Conservation (phyloP, 495 filamentous ascomycete species). For the Podospora bellae-mahoneyi region DNA sequence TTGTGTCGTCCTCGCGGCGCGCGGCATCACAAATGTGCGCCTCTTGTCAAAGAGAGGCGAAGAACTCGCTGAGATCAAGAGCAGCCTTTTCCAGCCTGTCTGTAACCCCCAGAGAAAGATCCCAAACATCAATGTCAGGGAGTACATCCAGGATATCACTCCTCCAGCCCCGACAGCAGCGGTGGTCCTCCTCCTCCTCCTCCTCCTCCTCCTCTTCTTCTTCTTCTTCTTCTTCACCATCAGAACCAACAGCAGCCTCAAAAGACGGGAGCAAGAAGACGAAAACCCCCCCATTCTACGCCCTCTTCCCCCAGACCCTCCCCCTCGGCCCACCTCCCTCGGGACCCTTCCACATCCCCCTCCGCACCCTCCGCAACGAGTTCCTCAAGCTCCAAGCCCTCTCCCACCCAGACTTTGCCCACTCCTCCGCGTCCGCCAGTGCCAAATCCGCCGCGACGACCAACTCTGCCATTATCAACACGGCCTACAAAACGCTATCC, state of each 20-base stretch:
- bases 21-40: constrained; percentile 25
- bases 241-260: constrained; percentile 1
- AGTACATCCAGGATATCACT: neutral
- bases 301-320: constrained; percentile 80
- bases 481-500: constrained; percentile 79
- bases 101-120: neutral
- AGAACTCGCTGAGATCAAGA: constrained; percentile 8
- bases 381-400: constrained; percentile 78
- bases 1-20: constrained; percentile 19
- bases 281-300: constrained; percentile 57
- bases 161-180: neutral
- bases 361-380: constrained; percentile 66
- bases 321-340: constrained; percentile 75
- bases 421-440: constrained; percentile 32
- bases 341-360: constrained; percentile 71
- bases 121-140: neutral
- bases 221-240: neutral
- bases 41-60: constrained; percentile 26
- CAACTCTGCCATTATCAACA: constrained; percentile 74
- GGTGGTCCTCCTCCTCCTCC: constrained; percentile 1
- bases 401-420: constrained; percentile 80
- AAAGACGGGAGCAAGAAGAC: constrained; percentile 5
- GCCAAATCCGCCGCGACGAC: constrained; percentile 55
- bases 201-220: constrained; percentile 14
- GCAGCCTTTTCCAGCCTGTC: neutral